A percentile compares a stretch with the other conserved stretches of the same genome.
Conservation (phyloP, 106 monocot species). For the Triglochin maritima region DNA sequence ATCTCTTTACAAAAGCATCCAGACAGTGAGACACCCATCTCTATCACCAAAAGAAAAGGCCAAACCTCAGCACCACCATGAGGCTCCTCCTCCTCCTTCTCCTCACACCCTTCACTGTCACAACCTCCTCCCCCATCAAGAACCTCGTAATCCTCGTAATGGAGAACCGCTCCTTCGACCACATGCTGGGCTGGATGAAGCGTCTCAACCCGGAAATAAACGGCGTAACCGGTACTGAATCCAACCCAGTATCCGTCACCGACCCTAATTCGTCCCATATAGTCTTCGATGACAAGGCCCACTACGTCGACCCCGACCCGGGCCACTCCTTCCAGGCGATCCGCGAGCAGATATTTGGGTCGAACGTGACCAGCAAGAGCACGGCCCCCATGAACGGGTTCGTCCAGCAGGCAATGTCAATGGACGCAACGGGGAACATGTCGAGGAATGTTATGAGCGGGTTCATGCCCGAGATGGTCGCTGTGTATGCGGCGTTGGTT, state of each 20-base stretch:
- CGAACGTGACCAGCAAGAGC: slow-evolving; percentile 31
- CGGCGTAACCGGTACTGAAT: slow-evolving; percentile 53
- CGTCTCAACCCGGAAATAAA: slow-evolving; percentile 51
- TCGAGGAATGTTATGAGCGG: slow-evolving; percentile 67
- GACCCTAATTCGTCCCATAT: slow-evolving; percentile 31
- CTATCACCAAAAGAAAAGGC: no score
- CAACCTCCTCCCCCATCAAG: slow-evolving; percentile 20
- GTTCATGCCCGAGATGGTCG: slow-evolving; percentile 72
- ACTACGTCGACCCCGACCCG: slow-evolving; percentile 64
- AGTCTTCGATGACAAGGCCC: slow-evolving; percentile 41
- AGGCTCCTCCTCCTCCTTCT: slow-evolving; percentile 3
- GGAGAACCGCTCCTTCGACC: slow-evolving; percentile 85
- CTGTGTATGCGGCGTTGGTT: slow-evolving; percentile 53
- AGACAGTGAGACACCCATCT: no score
- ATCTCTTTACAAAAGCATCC: no score
- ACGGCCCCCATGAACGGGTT: slow-evolving; percentile 59
- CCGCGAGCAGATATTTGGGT: slow-evolving; percentile 78
- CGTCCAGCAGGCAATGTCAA: slow-evolving; percentile 45
- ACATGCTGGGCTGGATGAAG: slow-evolving; percentile 87
- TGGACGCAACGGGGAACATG: slow-evolving; percentile 32
- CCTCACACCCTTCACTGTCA: not conserved
- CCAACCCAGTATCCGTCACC: slow-evolving; percentile 28
- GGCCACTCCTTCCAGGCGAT: slow-evolving; percentile 89
- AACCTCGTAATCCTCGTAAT: slow-evolving; percentile 71
- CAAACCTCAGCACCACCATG: not conserved